These are phyloP conservation scores for Rhizopus arrhizus DNA, from an alignment of 371 early-diverging fungal genomes.

Conservation along the genomic window DNA sequence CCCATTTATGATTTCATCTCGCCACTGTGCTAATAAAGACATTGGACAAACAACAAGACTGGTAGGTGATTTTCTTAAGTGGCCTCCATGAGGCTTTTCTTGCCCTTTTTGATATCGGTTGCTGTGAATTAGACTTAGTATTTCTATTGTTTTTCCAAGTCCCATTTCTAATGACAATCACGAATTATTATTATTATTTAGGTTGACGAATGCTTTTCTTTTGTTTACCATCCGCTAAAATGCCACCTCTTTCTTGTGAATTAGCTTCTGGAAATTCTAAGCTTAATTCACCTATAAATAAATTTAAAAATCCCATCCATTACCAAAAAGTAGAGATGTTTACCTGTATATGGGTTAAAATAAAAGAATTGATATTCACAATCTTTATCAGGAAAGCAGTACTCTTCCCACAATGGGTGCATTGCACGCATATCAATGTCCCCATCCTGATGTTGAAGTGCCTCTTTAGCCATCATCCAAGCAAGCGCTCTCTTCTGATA, in stretches of 20 bases:
- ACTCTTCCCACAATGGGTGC: slow-evolving; percentile 71
- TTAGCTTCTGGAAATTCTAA: slow-evolving; percentile 58
- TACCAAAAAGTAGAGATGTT: background rate
- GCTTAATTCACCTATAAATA: slow-evolving; percentile 49
- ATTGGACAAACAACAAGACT: slow-evolving; percentile 73
- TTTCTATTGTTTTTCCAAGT: slow-evolving; percentile 87
- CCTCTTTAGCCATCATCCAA: slow-evolving; percentile 68
- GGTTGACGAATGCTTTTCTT: background rate
- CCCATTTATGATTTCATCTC: slow-evolving; percentile 61
- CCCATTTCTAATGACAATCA: slow-evolving; percentile 70
- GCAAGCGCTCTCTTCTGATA: slow-evolving; percentile 68
- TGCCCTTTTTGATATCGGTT: slow-evolving; percentile 37
- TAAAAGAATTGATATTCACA: slow-evolving; percentile 46
- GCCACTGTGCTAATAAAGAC: slow-evolving; percentile 74
- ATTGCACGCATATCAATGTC: slow-evolving; percentile 48
- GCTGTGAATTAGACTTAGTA: slow-evolving; percentile 72
- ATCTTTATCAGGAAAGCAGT: slow-evolving; percentile 46
- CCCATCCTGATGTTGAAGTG: slow-evolving; percentile 25
- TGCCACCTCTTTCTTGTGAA: slow-evolving; percentile 65
- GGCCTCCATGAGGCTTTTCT: background rate
- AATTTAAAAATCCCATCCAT: too few species aligned
- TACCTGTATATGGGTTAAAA: slow-evolving; percentile 66
- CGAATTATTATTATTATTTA: background rate
- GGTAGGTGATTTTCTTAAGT: slow-evolving; percentile 45
- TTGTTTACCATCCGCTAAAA: slow-evolving; percentile 66